phyloP scores from a whole-genome alignment of 148 eudicot genomes.

The Dysphania ambrosioides region DNA sequence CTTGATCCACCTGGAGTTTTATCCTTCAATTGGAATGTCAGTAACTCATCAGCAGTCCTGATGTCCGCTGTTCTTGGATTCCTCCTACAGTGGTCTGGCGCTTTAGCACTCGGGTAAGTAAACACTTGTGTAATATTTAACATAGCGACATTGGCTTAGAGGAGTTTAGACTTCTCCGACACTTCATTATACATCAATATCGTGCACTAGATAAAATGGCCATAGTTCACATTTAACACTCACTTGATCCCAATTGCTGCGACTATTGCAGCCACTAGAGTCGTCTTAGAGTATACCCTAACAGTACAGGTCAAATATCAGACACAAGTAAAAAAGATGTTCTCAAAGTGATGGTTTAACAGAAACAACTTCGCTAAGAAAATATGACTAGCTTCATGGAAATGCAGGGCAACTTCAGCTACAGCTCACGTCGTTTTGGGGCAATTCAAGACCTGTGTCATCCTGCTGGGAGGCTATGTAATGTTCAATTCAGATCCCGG shows the following conservation, averaged over 20 bases:
- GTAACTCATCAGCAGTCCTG: conserved; percentile 49
- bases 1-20: conserved; percentile 84
- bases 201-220: background rate
- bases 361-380: background rate
- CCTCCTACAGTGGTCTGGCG: conserved; percentile 88
- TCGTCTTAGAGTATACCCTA: too few species aligned
- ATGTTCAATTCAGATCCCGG: conserved; percentile 83
- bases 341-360: background rate
- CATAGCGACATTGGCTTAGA: background rate
- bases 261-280: too few species aligned
- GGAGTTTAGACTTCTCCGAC: too few species aligned
- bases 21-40: conserved; percentile 63
- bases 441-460: conserved; percentile 87
- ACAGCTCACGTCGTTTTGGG: conserved; percentile 83
- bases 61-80: conserved; percentile 77
- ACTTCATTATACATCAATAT: background rate
- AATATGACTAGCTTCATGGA: background rate
- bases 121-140: background rate
- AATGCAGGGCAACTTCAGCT: conserved; percentile 85
- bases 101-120: conserved; percentile 78
- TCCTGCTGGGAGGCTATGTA: conserved; percentile 72
- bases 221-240: too few species aligned
- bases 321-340: background rate
- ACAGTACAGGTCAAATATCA: too few species aligned
- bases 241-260: too few species aligned